Conservation (phyloP, 2,329 filamentous ascomycete genomes). For the Colletotrichum camelliae region DNA sequence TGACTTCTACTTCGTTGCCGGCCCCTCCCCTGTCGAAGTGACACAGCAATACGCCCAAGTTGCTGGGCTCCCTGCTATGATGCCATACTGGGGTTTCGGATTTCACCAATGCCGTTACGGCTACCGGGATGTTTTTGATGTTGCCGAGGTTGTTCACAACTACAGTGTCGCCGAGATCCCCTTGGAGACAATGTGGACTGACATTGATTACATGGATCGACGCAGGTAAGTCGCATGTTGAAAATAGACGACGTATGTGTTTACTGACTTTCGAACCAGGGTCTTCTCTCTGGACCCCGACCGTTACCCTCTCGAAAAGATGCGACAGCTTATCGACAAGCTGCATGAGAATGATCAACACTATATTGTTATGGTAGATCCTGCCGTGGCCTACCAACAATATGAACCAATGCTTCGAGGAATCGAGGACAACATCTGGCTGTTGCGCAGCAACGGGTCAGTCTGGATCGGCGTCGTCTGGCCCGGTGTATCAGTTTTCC, state of each 20-base stretch:
- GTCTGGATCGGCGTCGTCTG: slow-evolving; percentile 73
- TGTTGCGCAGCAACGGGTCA: slow-evolving; percentile 59
- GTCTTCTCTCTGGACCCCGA: slow-evolving; percentile 70
- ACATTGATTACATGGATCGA: slow-evolving; percentile 43
- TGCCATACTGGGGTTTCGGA: slow-evolving; percentile 69
- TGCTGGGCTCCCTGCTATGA: slow-evolving; percentile 62
- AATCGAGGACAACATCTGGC: slow-evolving; percentile 50
- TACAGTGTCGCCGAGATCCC: slow-evolving; percentile 70
- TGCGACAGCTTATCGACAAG: slow-evolving; percentile 70
- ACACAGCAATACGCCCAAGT: slow-evolving; percentile 64
- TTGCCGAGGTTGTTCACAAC: slow-evolving; percentile 72
- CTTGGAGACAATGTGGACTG: slow-evolving; percentile 72
- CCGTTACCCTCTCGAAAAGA: slow-evolving; percentile 64
- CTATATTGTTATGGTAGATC: slow-evolving; percentile 82
- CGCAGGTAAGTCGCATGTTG: not conserved
- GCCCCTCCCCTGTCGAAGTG: slow-evolving; percentile 62
- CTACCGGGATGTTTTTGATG: slow-evolving; percentile 67
- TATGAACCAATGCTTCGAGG: slow-evolving; percentile 47
- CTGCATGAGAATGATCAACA: slow-evolving; percentile 72
- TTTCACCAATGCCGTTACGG: slow-evolving; percentile 69
- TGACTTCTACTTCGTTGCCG: slow-evolving; percentile 72
- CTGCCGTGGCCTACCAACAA: slow-evolving; percentile 60
- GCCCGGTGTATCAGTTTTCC: slow-evolving; percentile 75
- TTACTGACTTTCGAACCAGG: slow-evolving; percentile 26
- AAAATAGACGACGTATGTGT: not conserved